Base-by-base conservation (phyloP, 306 rosid species). In the Prosopis cineraria region DNA sequence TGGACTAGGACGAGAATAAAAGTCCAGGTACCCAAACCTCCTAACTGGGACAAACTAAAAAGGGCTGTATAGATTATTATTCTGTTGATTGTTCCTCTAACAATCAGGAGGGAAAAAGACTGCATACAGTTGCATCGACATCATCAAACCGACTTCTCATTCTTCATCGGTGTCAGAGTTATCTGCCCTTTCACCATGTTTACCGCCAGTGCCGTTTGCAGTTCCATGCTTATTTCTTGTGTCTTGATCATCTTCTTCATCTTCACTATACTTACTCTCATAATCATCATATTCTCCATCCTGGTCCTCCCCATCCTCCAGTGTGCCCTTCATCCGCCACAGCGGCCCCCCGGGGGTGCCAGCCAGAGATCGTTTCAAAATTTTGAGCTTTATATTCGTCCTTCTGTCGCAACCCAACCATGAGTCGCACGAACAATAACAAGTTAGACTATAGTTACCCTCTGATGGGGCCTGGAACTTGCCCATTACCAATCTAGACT, bases 381-480 rank as follows among this genome's bases (percentile, higher is more conserved):
- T 41, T 81, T 92, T 95, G 63, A 91, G 50, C 82, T 93, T 95
- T 64, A 91, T 68, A 70, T 89, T 89, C 68, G 93, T 83, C 85
- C 76, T 89, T 63, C 84, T 89, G 83, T 95, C 99, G 33, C 98
- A 95, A 41, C 98, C 99, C 56, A 93, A 81, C 99, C 99, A 95
- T 58, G 98, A 88, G 81, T 95, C 98, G 31, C 99, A 93, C 85
- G 91, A 81, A 70, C 93, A 87, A 83, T 88, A 91, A 77, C 97
- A 82, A n/a, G 94, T 91, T 89, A 93, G 88, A 84, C 84, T 82
- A 83, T 87, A 95, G 82, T 84, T 95, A 17, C 99, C 99, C 79
- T 95, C 99, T 14, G 89, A 68, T 4, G 98, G 99, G 73, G 99
- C 97, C 63, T 91, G 99, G 83, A 95, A 85, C 88, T 89, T 91